Evolutionary conservation across 140 eudicot genomes (phyloP).

Genomic region (Stevia rebaudiana): DNA sequence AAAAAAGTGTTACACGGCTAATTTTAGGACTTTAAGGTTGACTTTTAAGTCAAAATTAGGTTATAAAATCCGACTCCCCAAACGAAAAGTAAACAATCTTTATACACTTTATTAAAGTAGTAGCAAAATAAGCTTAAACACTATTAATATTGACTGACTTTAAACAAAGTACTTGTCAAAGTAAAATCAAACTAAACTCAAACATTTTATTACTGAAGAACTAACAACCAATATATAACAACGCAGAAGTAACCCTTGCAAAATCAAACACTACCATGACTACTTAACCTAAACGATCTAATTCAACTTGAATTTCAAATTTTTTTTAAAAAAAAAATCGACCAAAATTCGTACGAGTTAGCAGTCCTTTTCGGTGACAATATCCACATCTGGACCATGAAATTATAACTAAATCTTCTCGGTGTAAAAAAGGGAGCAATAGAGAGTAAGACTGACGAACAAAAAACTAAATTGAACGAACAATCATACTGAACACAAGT

Average conservation of each 20-base stretch:
- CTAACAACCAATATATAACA: background rate
- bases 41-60: slow-evolving; percentile 23
- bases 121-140: background rate
- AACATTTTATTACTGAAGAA: background rate
- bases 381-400: slow-evolving; percentile 3
- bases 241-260: background rate
- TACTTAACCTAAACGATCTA: background rate
- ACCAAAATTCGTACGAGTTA: background rate
- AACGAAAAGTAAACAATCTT: background rate
- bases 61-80: background rate
- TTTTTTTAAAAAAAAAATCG: background rate
- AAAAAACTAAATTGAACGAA: background rate
- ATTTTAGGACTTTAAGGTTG: slow-evolving; percentile 8
- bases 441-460: background rate
- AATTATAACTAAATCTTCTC: background rate
- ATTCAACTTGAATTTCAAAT: background rate
- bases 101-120: background rate
- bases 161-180: background rate
- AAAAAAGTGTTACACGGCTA: too few relatives aligned
- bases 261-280: background rate
- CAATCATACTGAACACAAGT: background rate
- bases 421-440: background rate
- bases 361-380: background rate
- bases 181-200: background rate
- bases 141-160: background rate